Base-by-base conservation (phyloP, 129 eudicot species). In the Lonicera japonica region DNA sequence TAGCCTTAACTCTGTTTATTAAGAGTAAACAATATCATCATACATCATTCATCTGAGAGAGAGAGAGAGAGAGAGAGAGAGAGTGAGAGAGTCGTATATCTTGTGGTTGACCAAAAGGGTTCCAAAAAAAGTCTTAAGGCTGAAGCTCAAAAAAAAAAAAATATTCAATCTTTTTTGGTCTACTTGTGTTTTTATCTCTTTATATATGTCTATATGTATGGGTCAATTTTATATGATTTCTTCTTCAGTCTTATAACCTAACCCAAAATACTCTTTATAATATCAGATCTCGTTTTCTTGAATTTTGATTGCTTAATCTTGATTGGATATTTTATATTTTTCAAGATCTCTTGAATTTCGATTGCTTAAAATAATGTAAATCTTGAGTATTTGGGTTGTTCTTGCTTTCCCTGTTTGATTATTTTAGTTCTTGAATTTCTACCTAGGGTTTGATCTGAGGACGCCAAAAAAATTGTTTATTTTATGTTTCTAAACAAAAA, bases 201-300 rank as follows among this genome's bases (percentile, higher is more conserved):
- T 55, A 55, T 61, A n/a, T n/a, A 64, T 71, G 22, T 61, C 17
- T 64, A 57, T 54, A 25, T 23, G 48, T 43, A 80, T 86, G 95
- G 75, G 78, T 86, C 80, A 66, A 71, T 83, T 73, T 48, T 52
- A 66, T 75, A 58, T 73, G 80, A 70, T 69, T 58, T 83, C n/a
- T n/a, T n/a, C 77, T 61, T 80, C 86, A 11, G 66, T 71, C 63
- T 39, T 67, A 48, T 82, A 80, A 59, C 25, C 52, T 21, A 39
- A 60, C 39, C n/a, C 18, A 56, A 29, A 3, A 10, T 45, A 13
- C 57, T 56, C 54, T 15, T 60, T 13, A 46, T 53, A 40, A 39
- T 24, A 46, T 52, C 74, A 58, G 81, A 78, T 64, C 78, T 62
- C 71, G 2, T 45, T 29, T 29, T 29, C 36, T 29, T 29, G 36